Conservation (phyloP, 208 protist genomes). For the Leishmania guyanensis region DNA sequence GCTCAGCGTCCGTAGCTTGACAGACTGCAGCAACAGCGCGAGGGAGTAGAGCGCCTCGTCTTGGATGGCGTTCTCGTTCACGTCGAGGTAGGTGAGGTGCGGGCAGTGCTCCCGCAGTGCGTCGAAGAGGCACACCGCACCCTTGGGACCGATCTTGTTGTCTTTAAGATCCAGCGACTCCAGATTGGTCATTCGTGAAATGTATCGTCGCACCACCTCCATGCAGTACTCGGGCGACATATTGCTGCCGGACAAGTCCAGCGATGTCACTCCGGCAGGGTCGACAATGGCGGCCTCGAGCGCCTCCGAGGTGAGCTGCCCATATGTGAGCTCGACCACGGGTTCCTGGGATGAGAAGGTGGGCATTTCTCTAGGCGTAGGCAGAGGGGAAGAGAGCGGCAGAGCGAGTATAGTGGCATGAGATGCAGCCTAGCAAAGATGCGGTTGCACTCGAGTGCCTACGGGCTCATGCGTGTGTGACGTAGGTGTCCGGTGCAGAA, state of each 20-base stretch:
- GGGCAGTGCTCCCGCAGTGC: constrained; percentile 60
- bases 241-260: constrained; percentile 84
- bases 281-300: constrained; percentile 46
- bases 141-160: constrained; percentile 77
- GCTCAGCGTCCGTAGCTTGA: constrained; percentile 55
- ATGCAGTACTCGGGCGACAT: constrained; percentile 56
- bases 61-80: constrained; percentile 86
- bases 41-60: constrained; percentile 69
- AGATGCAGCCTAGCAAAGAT: background rate
- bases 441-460: background rate
- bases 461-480: background rate
- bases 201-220: constrained; percentile 50
- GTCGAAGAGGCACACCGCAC: constrained; percentile 63
- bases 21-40: constrained; percentile 56
- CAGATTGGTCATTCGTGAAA: constrained; percentile 64
- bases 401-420: background rate
- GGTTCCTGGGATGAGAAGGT: constrained; percentile 9
- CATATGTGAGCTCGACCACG: constrained; percentile 64
- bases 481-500: background rate
- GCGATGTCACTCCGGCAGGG: constrained; percentile 41
- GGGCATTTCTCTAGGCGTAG: constrained; percentile 10
- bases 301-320: constrained; percentile 56
- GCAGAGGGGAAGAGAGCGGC: background rate
- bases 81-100: constrained; percentile 68
- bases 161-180: constrained; percentile 80